Conservation (phyloP, 208 protist species). For the Crithidia expoeki region DNA sequence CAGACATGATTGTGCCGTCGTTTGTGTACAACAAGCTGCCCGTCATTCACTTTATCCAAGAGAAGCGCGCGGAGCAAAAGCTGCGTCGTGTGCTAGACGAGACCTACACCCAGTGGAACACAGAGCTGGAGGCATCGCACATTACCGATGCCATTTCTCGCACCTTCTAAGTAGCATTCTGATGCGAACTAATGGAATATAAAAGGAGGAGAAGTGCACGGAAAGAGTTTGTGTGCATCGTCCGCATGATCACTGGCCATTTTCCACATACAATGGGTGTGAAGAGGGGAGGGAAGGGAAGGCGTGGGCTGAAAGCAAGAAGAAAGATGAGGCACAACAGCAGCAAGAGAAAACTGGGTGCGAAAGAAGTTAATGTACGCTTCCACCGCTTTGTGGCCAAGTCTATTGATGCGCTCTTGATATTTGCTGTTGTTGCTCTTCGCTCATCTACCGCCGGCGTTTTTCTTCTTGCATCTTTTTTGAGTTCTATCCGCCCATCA, state of each 20-base stretch:
- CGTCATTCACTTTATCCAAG: constrained; percentile 88
- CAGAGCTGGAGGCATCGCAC: constrained; percentile 73
- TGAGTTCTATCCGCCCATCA: neutral
- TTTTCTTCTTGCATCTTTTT: neutral
- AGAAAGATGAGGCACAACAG: no score
- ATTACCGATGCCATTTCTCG: constrained; percentile 85
- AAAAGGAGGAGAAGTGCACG: neutral
- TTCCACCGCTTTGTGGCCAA: no score
- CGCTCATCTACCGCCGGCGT: neutral
- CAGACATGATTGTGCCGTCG: constrained; percentile 83
- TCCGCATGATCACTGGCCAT: no score
- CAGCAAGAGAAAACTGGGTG: no score
- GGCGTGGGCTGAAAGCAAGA: no score
- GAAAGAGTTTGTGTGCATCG: no score
- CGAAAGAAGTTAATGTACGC: no score
- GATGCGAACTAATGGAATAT: constrained; percentile 7
- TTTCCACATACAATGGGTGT: no score
- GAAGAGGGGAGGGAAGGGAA: no score
- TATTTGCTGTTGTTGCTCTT: neutral
- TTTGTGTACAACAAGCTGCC: constrained; percentile 90
- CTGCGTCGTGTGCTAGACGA: constrained; percentile 85
- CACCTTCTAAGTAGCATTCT: constrained; percentile 37
- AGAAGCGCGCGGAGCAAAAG: constrained; percentile 87
- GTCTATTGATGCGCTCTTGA: no score
- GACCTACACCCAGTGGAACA: constrained; percentile 84